Percentiles rank a stretch among this genome's conserved stretches.
phyloP scores from a whole-genome alignment of 352 stramenopile species.

The Pythium pyrilobum region DNA sequence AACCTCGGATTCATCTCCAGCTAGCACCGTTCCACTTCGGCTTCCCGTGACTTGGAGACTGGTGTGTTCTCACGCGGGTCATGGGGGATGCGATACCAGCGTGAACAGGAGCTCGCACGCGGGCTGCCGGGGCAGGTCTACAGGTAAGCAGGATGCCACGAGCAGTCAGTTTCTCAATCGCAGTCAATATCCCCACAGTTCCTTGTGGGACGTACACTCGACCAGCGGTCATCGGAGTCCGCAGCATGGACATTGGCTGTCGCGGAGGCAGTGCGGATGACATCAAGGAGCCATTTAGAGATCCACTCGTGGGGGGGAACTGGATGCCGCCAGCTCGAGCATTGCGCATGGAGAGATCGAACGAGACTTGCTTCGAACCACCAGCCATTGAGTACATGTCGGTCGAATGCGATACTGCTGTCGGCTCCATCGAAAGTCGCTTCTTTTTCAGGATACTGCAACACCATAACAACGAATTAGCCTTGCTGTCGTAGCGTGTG shows the following conservation, averaged over 20 bases:
- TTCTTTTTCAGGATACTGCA: constrained; percentile 73
- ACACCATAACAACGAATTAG: not conserved
- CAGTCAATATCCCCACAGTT: too few species aligned
- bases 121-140: not conserved
- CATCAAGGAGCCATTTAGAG: not conserved
- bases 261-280: constrained; percentile 10
- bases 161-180: too few species aligned
- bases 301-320: constrained; percentile 2
- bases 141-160: not conserved
- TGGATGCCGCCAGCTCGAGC: constrained; percentile 1
- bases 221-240: constrained; percentile 18
- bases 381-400: not conserved
- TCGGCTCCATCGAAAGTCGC: constrained; percentile 19
- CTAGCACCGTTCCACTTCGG: constrained; percentile 48
- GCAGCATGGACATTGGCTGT: constrained; percentile 24
- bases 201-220: constrained; percentile 29
- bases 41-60: constrained; percentile 26
- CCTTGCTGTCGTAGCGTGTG: too few species aligned
- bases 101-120: constrained; percentile 8
- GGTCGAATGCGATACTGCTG: not conserved
- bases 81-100: constrained; percentile 23
- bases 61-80: not conserved
- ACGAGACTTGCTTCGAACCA: constrained; percentile 63
- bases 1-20: constrained; percentile 33
- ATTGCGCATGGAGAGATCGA: constrained; percentile 27